phyloP scores from a whole-genome alignment of 2,329 filamentous ascomycete species.

The Fusarium torreyae region DNA sequence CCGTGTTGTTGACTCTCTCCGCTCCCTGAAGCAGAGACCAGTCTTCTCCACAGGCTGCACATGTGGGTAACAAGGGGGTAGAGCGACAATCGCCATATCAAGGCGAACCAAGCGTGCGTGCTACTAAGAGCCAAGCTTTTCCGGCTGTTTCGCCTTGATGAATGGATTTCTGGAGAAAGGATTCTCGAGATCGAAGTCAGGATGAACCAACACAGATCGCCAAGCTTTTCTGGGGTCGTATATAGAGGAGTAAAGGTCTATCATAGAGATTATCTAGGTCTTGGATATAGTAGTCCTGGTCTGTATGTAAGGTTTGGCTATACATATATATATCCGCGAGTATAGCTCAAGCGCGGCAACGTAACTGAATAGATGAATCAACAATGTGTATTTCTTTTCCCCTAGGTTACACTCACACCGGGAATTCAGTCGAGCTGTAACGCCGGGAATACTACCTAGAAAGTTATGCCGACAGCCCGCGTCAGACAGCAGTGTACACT shows the following conservation, averaged over 20 bases:
- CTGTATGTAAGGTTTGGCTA: no score
- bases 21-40: conserved; percentile 1
- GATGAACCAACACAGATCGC: conserved; percentile 12
- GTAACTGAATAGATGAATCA: neutral
- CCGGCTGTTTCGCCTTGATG: conserved; percentile 28
- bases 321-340: neutral
- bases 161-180: conserved; percentile 5
- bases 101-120: neutral
- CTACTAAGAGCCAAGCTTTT: conserved; percentile 16
- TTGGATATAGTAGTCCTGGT: neutral
- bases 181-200: conserved; percentile 12
- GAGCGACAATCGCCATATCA: neutral
- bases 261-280: neutral
- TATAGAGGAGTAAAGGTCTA: neutral
- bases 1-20: conserved; percentile 12
- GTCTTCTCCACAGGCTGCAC: conserved; percentile 5
- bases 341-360: neutral
- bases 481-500: neutral
- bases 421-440: conserved; percentile 21
- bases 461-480: conserved; percentile 9
- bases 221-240: neutral
- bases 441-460: conserved; percentile 23
- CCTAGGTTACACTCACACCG: conserved; percentile 13
- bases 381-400: neutral
- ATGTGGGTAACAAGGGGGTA: conserved; percentile 8